A percentile compares a stretch with the other conserved stretches of the same genome.
Conservation (phyloP, 352 stramenopile genomes). For the Phytophthora sansomeana region DNA sequence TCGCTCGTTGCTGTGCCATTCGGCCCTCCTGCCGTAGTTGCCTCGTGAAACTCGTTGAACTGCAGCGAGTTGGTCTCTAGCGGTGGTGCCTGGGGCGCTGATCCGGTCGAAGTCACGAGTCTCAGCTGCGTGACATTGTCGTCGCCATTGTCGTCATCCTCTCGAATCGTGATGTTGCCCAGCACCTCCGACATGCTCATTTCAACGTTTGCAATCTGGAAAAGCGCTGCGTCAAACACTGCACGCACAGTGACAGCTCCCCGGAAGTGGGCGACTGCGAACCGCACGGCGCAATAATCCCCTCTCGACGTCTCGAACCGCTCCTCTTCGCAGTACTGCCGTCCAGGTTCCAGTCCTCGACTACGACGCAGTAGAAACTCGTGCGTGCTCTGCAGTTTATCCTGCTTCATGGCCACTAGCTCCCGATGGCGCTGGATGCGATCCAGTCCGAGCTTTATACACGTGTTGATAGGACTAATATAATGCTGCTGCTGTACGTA, state of each 20-base stretch:
- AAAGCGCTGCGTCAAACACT: constrained; percentile 50
- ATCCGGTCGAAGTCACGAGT: constrained; percentile 35
- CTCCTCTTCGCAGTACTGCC: constrained; percentile 44
- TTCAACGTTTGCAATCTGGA: constrained; percentile 52
- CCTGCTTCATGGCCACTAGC: constrained; percentile 31
- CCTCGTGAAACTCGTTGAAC: constrained; percentile 44
- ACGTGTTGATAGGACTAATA: constrained; percentile 45
- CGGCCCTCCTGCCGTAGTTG: constrained; percentile 13
- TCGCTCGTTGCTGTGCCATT: constrained; percentile 18
- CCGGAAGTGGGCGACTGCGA: constrained; percentile 48
- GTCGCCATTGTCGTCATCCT: constrained; percentile 46
- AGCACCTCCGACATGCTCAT: constrained; percentile 58
- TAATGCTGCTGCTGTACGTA: constrained; percentile 46
- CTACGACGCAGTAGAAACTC: constrained; percentile 43
- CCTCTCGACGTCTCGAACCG: constrained; percentile 41
- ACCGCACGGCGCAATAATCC: constrained; percentile 45
- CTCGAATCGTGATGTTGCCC: constrained; percentile 54
- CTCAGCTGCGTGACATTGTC: constrained; percentile 44
- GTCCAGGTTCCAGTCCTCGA: constrained; percentile 35
- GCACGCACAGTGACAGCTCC: constrained; percentile 33
- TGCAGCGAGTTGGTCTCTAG: constrained; percentile 50
- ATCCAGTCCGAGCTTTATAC: constrained; percentile 42
- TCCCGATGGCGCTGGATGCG: constrained; percentile 30
- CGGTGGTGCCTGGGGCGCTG: constrained; percentile 19
- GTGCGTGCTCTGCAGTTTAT: constrained; percentile 28